These are phyloP conservation scores for Linderina pennispora DNA, from an alignment of 192 early-diverging fungal genomes.

Conservation along the genomic window DNA sequence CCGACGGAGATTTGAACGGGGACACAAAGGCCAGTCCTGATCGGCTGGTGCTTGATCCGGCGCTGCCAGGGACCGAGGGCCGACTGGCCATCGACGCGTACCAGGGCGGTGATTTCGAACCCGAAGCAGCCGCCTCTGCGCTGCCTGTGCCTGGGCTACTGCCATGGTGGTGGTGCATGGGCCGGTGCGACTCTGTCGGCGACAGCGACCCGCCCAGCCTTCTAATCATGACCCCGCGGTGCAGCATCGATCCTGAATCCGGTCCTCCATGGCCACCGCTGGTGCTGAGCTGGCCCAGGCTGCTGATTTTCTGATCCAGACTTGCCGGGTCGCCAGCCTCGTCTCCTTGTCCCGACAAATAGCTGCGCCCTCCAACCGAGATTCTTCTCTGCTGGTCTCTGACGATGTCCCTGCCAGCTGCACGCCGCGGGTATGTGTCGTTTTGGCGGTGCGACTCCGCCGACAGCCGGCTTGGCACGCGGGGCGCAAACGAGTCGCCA, in stretches of 20 bases:
- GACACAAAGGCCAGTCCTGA: constrained; percentile 29
- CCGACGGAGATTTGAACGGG: constrained; percentile 47
- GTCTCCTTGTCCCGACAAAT: background rate
- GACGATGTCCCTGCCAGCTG: too few species aligned
- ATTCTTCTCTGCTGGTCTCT: too few species aligned
- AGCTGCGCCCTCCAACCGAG: constrained; percentile 8
- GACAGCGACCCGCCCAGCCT: constrained; percentile 34
- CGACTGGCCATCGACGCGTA: constrained; percentile 1
- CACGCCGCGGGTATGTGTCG: background rate
- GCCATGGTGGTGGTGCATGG: too few species aligned
- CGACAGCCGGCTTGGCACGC: background rate
- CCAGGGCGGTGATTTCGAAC: constrained; percentile 19
- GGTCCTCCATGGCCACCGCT: constrained; percentile 12
- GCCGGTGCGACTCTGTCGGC: constrained; percentile 21
- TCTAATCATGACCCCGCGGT: constrained; percentile 39
- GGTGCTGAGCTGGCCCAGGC: constrained; percentile 13
- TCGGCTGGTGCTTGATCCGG: constrained; percentile 15
- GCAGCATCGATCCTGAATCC: constrained; percentile 28
- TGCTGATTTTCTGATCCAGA: constrained; percentile 12
- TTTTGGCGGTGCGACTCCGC: constrained; percentile 1
- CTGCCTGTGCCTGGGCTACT: background rate
- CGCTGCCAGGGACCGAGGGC: constrained; percentile 19
- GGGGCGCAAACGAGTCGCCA: background rate
- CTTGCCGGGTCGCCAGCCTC: constrained; percentile 11
- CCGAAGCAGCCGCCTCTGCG: background rate